Base-by-base conservation (phyloP, 1,139 yeast species). In the Eremothecium cymbalariae region DNA sequence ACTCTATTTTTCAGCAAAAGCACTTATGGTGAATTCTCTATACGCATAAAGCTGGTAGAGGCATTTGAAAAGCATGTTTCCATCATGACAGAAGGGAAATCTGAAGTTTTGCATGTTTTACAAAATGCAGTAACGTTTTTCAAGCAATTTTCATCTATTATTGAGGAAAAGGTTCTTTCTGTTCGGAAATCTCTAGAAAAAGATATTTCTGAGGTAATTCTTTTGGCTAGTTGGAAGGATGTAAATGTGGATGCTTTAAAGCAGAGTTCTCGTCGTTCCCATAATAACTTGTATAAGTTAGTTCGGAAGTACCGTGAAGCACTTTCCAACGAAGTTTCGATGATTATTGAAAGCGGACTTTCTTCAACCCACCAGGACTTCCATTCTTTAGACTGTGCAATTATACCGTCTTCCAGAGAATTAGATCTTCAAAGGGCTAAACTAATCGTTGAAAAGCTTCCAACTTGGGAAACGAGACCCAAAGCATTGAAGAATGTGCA, bases 221-320 rank as follows among this genome's bases (percentile, higher is more conserved):
- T 85, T 33, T 66, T 93, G 19, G 96, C 97, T 1, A 83, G 95
- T 53, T 93, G 98, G 97, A 86, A 88, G 50, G 99, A 93, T 60
- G 90, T 88, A 8, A 93, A 93, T 51, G 76, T 86, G 31, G 94
- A 81, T 53, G 95, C 98, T 0, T 68, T 93, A 47, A 85, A 84
- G 47, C 96, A 88, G 59, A 84, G 95, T 61, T 90, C 98, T 3
- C 76, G 84, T 46, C 73, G 79, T 36, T 86, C 97, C 0, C 98
- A 93, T 54, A 74, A 77, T 44, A 76, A 69, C 47, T 73, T 93
- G 39, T 90, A 80, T 69, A 90, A 86, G 59, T 59, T 84, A 39
- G 82, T 90, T 7, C 71, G 90, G 43, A 86, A 85, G 55, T 90
- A 84, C 55, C 73, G 98, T 33, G 70, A 70, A 2, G 50, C 81